These are phyloP conservation scores for Paecilomyces formosus DNA, from an alignment of 2,329 filamentous ascomycete species.

Conservation along the genomic window DNA sequence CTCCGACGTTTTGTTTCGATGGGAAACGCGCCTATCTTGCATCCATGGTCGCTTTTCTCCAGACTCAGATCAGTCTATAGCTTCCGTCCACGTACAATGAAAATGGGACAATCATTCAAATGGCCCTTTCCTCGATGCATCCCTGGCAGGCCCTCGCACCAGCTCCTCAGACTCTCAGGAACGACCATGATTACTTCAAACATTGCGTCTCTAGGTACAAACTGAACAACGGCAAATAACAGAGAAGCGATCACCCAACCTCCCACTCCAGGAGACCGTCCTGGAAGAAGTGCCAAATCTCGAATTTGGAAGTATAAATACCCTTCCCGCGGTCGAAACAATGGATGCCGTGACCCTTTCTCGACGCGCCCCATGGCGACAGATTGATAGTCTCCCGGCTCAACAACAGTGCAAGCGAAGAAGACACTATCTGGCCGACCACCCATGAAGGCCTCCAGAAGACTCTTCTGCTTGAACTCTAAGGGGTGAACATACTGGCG, in stretches of 20 bases:
- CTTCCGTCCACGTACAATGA: not conserved
- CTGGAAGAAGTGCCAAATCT: not conserved
- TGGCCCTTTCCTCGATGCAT: not conserved
- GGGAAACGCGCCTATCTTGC: not conserved
- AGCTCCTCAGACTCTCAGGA: not conserved
- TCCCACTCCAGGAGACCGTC: not conserved
- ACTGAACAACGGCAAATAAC: not conserved
- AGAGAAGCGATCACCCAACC: not conserved
- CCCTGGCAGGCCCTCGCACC: not conserved
- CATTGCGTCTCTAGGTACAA: not conserved
- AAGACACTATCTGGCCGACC: not conserved
- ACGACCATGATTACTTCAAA: not conserved
- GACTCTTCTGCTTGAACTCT: not conserved
- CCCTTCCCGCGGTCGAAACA: not conserved
- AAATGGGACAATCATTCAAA: not conserved
- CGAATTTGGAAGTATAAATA: not conserved
- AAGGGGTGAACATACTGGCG: not conserved
- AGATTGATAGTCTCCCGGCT: not conserved
- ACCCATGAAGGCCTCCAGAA: not conserved
- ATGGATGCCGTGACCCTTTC: not conserved
- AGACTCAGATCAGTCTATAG: not conserved
- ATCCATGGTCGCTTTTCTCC: not conserved
- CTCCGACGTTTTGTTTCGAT: not conserved
- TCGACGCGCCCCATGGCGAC: not conserved
- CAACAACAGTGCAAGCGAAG: not conserved